Evolutionary conservation across 495 filamentous ascomycete species (phyloP).

Genomic region (Aspergillus kassunensis): DNA sequence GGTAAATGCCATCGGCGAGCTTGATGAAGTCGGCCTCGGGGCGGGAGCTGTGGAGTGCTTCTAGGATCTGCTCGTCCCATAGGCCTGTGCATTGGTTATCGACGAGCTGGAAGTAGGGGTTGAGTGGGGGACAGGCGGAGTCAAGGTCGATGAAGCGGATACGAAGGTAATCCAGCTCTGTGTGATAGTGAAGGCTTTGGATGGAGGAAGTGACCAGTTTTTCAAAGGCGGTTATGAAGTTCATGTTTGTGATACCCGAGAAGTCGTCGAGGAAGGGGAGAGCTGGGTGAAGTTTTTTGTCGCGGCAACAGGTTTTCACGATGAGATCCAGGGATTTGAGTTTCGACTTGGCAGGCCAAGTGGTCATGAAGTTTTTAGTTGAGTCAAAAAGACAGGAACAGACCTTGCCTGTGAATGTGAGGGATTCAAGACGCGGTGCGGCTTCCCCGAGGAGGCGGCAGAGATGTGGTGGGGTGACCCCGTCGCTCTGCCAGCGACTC

Average conservation of each 20-base stretch:
- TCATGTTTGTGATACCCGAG: conserved; percentile 62
- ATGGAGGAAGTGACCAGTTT: conserved; percentile 57
- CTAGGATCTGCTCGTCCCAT: conserved; percentile 63
- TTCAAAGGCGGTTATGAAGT: conserved; percentile 65
- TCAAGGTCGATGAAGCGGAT: conserved; percentile 72
- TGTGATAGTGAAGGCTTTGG: conserved; percentile 50
- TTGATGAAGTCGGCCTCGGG: conserved; percentile 54
- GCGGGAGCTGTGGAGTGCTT: conserved; percentile 48
- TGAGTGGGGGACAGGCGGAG: conserved; percentile 49
- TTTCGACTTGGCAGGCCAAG: conserved; percentile 30
- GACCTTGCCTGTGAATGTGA: conserved; percentile 64
- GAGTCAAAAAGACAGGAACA: conserved; percentile 57
- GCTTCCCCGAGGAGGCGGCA: conserved; percentile 56
- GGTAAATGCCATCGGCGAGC: conserved; percentile 50
- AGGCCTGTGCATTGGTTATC: conserved; percentile 58
- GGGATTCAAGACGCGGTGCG: conserved; percentile 54
- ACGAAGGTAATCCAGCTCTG: conserved; percentile 52
- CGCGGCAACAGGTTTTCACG: conserved; percentile 65
- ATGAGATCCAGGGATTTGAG: conserved; percentile 64
- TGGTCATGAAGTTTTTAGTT: conserved; percentile 28
- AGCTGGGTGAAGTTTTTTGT: conserved; percentile 30
- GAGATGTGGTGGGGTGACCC: conserved; percentile 32
- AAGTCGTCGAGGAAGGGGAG: conserved; percentile 44
- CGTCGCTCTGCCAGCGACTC: conserved; percentile 19
- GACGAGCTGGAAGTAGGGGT: conserved; percentile 61